phyloP scores from a whole-genome alignment of 345 rosid species.

The Fremontodendron californicum region DNA sequence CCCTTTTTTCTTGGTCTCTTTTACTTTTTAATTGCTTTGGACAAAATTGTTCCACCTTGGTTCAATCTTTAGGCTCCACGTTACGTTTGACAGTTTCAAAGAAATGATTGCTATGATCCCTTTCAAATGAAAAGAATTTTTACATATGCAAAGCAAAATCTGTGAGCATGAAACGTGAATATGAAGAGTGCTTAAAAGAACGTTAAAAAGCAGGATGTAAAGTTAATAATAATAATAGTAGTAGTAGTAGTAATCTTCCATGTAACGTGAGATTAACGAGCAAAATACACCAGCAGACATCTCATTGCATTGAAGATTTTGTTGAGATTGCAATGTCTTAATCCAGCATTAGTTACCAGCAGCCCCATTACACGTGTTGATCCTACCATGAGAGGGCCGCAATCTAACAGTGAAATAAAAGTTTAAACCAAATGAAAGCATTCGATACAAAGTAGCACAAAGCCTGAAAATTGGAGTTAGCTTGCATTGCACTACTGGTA shows the following conservation, averaged over 20 bases:
- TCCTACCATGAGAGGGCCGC: background rate
- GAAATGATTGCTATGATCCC: constrained; percentile 9
- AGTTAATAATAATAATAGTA: no score
- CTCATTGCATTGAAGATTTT: background rate
- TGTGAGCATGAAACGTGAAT: no score
- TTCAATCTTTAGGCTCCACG: constrained; percentile 26
- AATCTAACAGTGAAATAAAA: background rate
- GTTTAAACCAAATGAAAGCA: background rate
- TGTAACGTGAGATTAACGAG: no score
- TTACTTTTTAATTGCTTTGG: background rate
- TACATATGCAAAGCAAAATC: background rate
- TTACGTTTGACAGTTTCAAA: constrained; percentile 7
- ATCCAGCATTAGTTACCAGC: background rate
- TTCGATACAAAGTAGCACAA: background rate
- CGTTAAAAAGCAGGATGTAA: background rate
- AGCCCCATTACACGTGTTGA: background rate
- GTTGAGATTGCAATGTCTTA: background rate
- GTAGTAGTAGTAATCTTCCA: no score
- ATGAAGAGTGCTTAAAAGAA: no score
- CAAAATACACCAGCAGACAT: no score
- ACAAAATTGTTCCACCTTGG: constrained; percentile 4
- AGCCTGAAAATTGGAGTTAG: background rate
- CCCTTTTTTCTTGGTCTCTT: background rate
- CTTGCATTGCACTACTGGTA: constrained; percentile 5
- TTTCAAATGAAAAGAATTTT: constrained; percentile 4